phyloP scores from a whole-genome alignment of 148 eudicot species.

The Linanthus parryae region DNA sequence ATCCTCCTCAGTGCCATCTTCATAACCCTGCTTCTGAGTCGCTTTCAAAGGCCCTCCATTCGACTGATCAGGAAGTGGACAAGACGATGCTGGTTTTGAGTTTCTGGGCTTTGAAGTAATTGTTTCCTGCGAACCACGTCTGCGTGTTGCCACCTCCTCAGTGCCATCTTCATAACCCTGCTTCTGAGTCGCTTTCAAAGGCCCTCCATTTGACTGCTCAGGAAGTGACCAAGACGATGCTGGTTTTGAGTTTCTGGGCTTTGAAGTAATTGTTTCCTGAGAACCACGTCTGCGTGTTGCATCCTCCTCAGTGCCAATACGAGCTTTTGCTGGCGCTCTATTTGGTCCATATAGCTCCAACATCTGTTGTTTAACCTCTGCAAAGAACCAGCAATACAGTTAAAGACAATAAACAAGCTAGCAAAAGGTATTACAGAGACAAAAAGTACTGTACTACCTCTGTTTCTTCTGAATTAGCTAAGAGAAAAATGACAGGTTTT shows the following conservation, averaged over 20 bases:
- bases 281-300: conserved; percentile 30
- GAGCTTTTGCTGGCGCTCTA: conserved; percentile 49
- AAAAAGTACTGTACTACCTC: neutral
- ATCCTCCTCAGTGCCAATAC: conserved; percentile 43
- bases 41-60: conserved; percentile 33
- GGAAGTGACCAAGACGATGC: too few relatives aligned
- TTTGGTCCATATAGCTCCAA: conserved; percentile 92
- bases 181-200: too few relatives aligned
- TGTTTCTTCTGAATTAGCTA: neutral
- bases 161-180: too few relatives aligned
- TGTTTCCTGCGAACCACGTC: too few relatives aligned
- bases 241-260: too few relatives aligned
- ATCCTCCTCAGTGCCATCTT: too few relatives aligned
- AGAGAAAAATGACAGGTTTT: too few relatives aligned
- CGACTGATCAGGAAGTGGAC: conserved; percentile 9
- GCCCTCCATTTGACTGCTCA: too few relatives aligned
- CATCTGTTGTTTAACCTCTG: conserved; percentile 99
- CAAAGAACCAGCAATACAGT: conserved; percentile 17
- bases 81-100: too few relatives aligned
- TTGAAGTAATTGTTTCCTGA: conserved; percentile 39
- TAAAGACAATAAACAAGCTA: neutral
- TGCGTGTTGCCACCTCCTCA: too few relatives aligned
- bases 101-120: too few relatives aligned
- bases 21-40: conserved; percentile 41
- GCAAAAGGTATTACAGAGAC: too few relatives aligned